Percentiles rank a stretch among this genome's conserved stretches.
These are phyloP conservation scores for Eucalyptus pumila DNA, from an alignment of 345 rosid genomes.

Conservation along the genomic window DNA sequence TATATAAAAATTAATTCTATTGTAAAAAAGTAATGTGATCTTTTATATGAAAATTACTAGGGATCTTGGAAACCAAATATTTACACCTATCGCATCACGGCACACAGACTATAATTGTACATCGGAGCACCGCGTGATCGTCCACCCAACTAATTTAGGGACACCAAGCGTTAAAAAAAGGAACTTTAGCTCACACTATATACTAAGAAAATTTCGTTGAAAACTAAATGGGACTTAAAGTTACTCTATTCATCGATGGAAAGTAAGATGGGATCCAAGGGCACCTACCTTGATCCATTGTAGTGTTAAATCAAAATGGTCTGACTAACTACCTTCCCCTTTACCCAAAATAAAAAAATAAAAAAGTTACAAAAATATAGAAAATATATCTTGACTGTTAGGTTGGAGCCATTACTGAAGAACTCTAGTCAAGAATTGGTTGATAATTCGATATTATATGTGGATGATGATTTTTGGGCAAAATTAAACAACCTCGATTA, in stretches of 20 bases:
- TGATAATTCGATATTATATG: fast-evolving
- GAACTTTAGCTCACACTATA: neutral
- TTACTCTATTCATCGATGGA: neutral
- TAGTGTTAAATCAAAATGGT: neutral
- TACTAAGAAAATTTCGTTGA: neutral
- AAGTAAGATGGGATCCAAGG: neutral
- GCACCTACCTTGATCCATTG: neutral
- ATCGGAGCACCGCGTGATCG: fast-evolving
- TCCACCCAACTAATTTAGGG: neutral
- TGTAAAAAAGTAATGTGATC: neutral
- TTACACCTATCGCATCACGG: fast-evolving
- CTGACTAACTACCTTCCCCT: neutral
- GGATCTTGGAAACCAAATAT: fast-evolving
- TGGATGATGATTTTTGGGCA: neutral
- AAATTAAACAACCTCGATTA: neutral
- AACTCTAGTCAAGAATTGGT: neutral
- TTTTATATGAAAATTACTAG: fast-evolving
- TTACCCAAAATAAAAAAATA: neutral
- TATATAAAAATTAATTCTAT: neutral
- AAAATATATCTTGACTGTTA: neutral
- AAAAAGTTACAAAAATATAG: neutral
- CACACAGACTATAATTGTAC: neutral
- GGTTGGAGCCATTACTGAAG: neutral
- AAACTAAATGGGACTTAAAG: neutral
- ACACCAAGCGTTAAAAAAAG: neutral